Conservation (phyloP, 441 rosid species). For the Erysimum cheiri region DNA sequence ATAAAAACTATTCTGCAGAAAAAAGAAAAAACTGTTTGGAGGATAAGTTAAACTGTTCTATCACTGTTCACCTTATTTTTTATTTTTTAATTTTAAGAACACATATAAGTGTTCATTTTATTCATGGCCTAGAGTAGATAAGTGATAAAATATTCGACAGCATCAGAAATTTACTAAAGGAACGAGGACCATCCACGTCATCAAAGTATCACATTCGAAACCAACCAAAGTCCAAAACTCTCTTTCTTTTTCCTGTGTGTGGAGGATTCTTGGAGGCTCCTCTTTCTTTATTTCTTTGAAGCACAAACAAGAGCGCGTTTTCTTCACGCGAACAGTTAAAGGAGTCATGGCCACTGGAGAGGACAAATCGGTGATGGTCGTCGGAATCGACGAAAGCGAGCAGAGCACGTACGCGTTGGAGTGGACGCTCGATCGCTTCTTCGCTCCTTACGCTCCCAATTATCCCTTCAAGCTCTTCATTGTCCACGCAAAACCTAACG, state of each 20-base stretch:
- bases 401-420: conserved; percentile 80
- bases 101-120: too few species aligned
- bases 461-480: conserved; percentile 70
- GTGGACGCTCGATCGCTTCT: conserved; percentile 84
- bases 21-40: too few species aligned
- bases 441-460: conserved; percentile 55
- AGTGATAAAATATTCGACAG: too few species aligned
- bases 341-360: conserved; percentile 47
- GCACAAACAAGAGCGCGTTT: neutral
- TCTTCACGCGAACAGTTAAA: neutral
- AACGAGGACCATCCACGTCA: conserved; percentile 25
- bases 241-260: too few species aligned
- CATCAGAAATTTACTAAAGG: neutral
- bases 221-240: too few species aligned
- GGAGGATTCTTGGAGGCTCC: conserved; percentile 8
- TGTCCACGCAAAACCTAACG: conserved; percentile 73
- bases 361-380: conserved; percentile 68
- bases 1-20: too few species aligned
- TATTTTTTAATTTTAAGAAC: too few species aligned
- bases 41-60: too few species aligned
- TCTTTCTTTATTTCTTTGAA: neutral
- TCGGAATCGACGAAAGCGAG: conserved; percentile 85
- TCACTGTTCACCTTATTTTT: too few species aligned
- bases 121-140: too few species aligned
- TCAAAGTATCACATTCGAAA: conserved; percentile 31